A percentile compares a stretch with the other conserved stretches of the same genome.
phyloP scores from a whole-genome alignment of 495 filamentous ascomycete species.

The Penicillium paxilli region DNA sequence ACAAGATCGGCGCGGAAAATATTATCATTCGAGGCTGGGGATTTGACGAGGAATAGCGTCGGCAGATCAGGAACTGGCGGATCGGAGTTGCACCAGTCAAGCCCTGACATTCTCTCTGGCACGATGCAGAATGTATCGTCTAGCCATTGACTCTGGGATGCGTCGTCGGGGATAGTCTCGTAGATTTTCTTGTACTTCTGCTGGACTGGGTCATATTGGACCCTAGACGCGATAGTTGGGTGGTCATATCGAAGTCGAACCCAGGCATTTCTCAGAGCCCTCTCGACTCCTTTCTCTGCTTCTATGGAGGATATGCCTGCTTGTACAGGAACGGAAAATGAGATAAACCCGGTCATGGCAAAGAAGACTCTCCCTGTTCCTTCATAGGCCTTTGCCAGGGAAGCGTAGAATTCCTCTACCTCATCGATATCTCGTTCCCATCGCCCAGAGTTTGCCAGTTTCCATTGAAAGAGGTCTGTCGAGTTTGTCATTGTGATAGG shows the following conservation, averaged over 20 bases:
- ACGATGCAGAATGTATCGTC: slow-evolving; percentile 35
- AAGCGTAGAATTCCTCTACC: slow-evolving; percentile 41
- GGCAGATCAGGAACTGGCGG: slow-evolving; percentile 34
- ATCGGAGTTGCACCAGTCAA: slow-evolving; percentile 43
- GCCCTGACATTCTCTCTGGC: slow-evolving; percentile 22
- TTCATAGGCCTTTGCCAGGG: slow-evolving; percentile 33
- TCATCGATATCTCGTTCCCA: slow-evolving; percentile 50
- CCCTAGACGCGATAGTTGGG: slow-evolving; percentile 42
- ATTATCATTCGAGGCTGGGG: background rate
- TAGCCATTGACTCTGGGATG: slow-evolving; percentile 9
- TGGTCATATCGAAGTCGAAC: slow-evolving; percentile 38
- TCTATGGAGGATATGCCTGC: background rate
- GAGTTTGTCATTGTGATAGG: background rate
- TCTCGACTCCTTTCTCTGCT: background rate
- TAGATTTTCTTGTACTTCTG: slow-evolving; percentile 42
- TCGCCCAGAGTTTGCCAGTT: slow-evolving; percentile 5
- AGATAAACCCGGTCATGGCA: slow-evolving; percentile 26
- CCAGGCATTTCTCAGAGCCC: slow-evolving; percentile 39
- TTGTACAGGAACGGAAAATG: background rate
- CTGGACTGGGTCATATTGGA: slow-evolving; percentile 23
- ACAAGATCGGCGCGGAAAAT: slow-evolving; percentile 29
- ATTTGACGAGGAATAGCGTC: slow-evolving; percentile 40
- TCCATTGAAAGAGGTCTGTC: background rate
- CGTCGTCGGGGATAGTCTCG: slow-evolving; percentile 12
- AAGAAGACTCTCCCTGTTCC: slow-evolving; percentile 42